Evolutionary conservation across 495 filamentous ascomycete genomes (phyloP), one percentile per base, ranked within the genome.

Genomic region (Aspergillus egyptiacus): DNA sequence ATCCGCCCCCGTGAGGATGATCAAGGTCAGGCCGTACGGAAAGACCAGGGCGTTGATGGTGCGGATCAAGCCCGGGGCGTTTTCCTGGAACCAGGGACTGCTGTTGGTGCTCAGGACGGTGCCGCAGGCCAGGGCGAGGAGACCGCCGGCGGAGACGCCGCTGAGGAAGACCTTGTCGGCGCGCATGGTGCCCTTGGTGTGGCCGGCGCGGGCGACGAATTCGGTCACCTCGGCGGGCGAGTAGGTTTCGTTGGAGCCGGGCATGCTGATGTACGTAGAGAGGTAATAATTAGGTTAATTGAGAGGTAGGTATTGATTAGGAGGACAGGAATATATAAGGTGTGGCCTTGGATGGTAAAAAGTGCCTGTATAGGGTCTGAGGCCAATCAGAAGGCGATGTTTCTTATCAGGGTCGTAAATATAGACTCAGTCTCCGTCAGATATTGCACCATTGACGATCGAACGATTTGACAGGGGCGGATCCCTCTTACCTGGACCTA

Each of bases 21-120:
- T 79, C 69, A 81, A 74, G 27, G 72, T 69, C 58, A 82, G 62
- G 2, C 79, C 80, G 35, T 78, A 72, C 1, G 78, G 80, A 48
- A 83, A 84, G 19, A 83, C 67, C 33, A 80, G 50, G 1, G 76
- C 75, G 19, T 68, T 61, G 40, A 82, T 69, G 1, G 73, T 78
- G 9, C 77, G 71, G 33, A 85, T 75, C 35, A 84, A 59, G 1
- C 81, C 80, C 0, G 75, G 72, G 5, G 79, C 79, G 57, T 83
- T 83, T 8, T 77, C 71, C 37, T 75, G 67, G 47, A 75, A 81
- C 80, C 81, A 85, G 1, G 79, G 74, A 1, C 77, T 61, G 2
- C 76, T 62, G 48, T 70, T 78, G 20, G 74, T 76, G 38, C 67
- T 72, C n/a, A 83, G 63, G 1, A 64, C 52, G 2, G 73, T 72